These are phyloP conservation scores for Fonsecaea pedrosoi DNA, from an alignment of 2,329 filamentous ascomycete species.

Conservation along the genomic window DNA sequence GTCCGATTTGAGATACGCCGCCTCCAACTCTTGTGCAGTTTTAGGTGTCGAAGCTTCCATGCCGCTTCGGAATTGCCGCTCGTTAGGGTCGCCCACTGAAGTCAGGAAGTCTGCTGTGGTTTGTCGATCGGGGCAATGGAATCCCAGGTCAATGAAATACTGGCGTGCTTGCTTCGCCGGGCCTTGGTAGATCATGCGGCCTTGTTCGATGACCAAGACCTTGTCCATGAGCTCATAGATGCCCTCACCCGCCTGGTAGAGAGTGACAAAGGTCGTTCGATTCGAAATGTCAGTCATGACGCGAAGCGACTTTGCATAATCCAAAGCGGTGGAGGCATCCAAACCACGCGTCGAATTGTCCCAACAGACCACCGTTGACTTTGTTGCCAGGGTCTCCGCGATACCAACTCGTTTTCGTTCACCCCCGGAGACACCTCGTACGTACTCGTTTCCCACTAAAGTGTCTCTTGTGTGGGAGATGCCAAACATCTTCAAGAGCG, in stretches of 20 bases:
- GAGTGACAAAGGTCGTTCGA: constrained; percentile 71
- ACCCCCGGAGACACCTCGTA: constrained; percentile 77
- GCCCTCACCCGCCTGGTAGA: constrained; percentile 74
- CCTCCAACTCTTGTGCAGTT: constrained; percentile 71
- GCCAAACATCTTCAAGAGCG: constrained; percentile 77
- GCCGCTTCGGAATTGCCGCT: constrained; percentile 71
- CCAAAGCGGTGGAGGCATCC: constrained; percentile 78
- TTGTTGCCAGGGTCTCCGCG: constrained; percentile 76
- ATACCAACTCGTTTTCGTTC: constrained; percentile 82
- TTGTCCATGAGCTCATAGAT: constrained; percentile 81
- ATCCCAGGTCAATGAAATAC: constrained; percentile 72
- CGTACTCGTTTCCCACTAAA: constrained; percentile 74
- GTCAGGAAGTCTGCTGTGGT: constrained; percentile 82
- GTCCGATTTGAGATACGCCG: constrained; percentile 68
- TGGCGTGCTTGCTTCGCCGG: constrained; percentile 65
- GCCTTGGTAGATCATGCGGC: constrained; percentile 72
- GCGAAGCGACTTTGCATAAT: constrained; percentile 73
- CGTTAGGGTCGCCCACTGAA: constrained; percentile 74
- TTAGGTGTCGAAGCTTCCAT: constrained; percentile 72
- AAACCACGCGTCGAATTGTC: constrained; percentile 82
- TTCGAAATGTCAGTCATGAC: constrained; percentile 79
- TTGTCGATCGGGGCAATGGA: constrained; percentile 64
- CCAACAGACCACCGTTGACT: constrained; percentile 76
- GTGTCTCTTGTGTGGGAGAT: constrained; percentile 78
- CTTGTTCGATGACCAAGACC: constrained; percentile 76